Percentiles rank a stretch among this genome's conserved stretches.
Conservation (phyloP, 1,284 basidiomycete genomes). For the Blastosporella zonata region DNA sequence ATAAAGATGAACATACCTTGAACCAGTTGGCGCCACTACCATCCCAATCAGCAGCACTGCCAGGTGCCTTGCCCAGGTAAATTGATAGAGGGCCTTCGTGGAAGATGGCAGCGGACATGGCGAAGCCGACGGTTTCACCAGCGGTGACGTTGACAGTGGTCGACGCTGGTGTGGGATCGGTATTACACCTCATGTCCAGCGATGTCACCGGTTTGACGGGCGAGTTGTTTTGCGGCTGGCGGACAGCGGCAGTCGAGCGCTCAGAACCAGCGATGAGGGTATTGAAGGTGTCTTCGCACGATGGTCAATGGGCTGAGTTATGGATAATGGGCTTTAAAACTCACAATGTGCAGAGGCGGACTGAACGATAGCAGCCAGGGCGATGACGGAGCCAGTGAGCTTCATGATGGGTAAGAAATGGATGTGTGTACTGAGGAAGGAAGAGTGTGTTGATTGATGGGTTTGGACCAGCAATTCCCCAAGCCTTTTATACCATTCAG, state of each 20-base stretch:
- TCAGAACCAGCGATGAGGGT: constrained; percentile 33
- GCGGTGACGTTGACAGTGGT: constrained; percentile 37
- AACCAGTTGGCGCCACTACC: constrained; percentile 44
- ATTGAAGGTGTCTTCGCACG: constrained; percentile 28
- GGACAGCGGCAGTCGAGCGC: constrained; percentile 28
- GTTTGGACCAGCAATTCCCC: background rate
- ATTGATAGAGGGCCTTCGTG: constrained; percentile 41
- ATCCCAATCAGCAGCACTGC: constrained; percentile 31
- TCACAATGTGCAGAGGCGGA: constrained; percentile 35
- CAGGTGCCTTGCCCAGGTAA: constrained; percentile 19
- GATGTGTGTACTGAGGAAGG: background rate
- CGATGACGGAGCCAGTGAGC: constrained; percentile 22
- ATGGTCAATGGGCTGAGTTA: constrained; percentile 21
- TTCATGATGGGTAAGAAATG: constrained; percentile 24
- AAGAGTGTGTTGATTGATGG: background rate
- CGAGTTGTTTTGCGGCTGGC: constrained; percentile 33
- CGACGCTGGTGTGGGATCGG: constrained; percentile 28
- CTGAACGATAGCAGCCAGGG: constrained; percentile 27
- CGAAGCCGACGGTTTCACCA: constrained; percentile 36
- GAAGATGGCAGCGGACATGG: constrained; percentile 38
- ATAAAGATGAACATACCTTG: constrained; percentile 29
- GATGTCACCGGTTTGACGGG: constrained; percentile 38
- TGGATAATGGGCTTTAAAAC: constrained; percentile 7
- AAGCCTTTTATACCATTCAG: constrained; percentile 1
- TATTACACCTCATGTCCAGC: constrained; percentile 36